Evolutionary conservation across 2,329 filamentous ascomycete genomes (phyloP).

Genomic region (Fonsecaea pugnacius): DNA sequence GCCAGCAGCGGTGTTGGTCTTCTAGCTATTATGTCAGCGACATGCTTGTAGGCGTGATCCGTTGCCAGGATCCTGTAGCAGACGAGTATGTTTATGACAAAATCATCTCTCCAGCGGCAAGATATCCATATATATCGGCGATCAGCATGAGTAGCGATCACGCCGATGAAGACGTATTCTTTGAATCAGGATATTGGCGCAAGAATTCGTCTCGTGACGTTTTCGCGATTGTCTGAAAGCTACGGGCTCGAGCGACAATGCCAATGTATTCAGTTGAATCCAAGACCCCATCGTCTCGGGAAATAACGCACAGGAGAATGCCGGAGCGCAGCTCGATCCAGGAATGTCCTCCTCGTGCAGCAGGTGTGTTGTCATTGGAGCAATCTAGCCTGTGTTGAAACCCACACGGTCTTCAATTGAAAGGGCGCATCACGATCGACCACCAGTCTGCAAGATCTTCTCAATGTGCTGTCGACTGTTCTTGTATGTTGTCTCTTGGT

Average conservation of each 20-base stretch:
- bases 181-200: not conserved
- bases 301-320: not conserved
- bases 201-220: not conserved
- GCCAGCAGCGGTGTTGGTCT: not conserved
- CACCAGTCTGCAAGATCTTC: slow-evolving; percentile 72
- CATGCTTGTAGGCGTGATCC: not conserved
- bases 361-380: not conserved
- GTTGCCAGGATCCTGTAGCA: not conserved
- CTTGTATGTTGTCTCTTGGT: slow-evolving; percentile 91
- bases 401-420: not conserved
- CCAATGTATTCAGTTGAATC: not conserved
- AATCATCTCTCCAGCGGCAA: not conserved
- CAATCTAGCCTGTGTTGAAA: not conserved
- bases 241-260: not conserved
- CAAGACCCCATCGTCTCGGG: not conserved
- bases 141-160: not conserved
- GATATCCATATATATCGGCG: not conserved
- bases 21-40: not conserved
- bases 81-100: slow-evolving; percentile 2
- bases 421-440: slow-evolving; percentile 17
- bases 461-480: slow-evolving; percentile 92
- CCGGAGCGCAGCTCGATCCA: not conserved
- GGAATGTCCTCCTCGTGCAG: not conserved
- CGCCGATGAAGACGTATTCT: not conserved
- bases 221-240: not conserved